These are phyloP conservation scores for Pleurotus tuber-regium DNA, from an alignment of 768 basidiomycete genomes.

Conservation along the genomic window DNA sequence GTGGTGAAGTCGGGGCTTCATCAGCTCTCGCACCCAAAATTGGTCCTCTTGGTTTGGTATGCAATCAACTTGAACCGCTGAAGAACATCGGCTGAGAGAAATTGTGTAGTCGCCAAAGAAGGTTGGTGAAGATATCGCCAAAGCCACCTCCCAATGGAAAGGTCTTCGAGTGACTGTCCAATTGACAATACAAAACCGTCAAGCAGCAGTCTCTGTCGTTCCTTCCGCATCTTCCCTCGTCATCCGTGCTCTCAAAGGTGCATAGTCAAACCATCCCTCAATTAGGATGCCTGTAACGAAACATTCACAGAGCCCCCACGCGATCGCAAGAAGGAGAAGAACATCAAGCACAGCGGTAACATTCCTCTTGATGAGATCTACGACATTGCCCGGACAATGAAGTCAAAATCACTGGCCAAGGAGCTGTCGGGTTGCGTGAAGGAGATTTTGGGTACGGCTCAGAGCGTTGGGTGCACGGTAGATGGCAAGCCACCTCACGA, in stretches of 20 bases:
- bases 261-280: neutral
- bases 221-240: constrained; percentile 97
- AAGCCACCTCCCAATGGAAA: constrained; percentile 98
- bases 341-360: constrained; percentile 98
- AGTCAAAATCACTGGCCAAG: constrained; percentile 90
- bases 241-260: constrained; percentile 97
- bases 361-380: constrained; percentile 90
- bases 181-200: constrained; percentile 99
- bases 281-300: neutral
- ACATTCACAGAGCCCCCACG: constrained; percentile 84
- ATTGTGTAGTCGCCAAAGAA: constrained; percentile 93
- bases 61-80: constrained; percentile 26
- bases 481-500: constrained; percentile 94
- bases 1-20: constrained; percentile 99
- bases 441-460: constrained; percentile 98
- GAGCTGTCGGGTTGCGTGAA: constrained; percentile 85
- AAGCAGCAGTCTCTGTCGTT: constrained; percentile 95
- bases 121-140: constrained; percentile 99
- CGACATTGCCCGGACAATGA: constrained; percentile 96
- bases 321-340: constrained; percentile 99
- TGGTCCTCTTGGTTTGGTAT: constrained; percentile 97
- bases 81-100: constrained; percentile 14
- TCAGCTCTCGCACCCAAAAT: constrained; percentile 99
- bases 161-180: constrained; percentile 99
- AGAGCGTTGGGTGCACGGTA: constrained; percentile 95